These are phyloP conservation scores for Helianthus tuberosus DNA, from an alignment of 129 eudicot genomes.

Conservation along the genomic window DNA sequence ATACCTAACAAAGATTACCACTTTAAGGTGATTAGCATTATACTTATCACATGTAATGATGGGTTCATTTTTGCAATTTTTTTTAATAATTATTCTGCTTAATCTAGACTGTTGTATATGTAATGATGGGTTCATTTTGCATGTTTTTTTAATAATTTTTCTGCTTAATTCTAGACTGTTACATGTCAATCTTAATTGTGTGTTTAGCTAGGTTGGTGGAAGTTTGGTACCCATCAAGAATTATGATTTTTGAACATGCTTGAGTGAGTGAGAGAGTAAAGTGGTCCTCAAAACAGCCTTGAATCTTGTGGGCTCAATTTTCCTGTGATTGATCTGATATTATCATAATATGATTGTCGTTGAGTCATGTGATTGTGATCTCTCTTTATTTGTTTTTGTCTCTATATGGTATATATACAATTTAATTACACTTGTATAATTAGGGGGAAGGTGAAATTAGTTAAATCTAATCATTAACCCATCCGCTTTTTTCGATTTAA, in stretches of 20 bases:
- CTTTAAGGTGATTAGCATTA: constrained; percentile 31
- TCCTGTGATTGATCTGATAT: constrained; percentile 53
- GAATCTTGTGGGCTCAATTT: constrained; percentile 53
- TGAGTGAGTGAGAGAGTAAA: constrained; percentile 22
- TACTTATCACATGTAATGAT: constrained; percentile 17
- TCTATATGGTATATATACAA: constrained; percentile 17
- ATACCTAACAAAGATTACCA: constrained; percentile 31
- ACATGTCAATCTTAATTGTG: constrained; percentile 14
- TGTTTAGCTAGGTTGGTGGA: constrained; percentile 43
- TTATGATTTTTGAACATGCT: constrained; percentile 14
- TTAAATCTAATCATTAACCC: constrained; percentile 25
- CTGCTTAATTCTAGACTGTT: constrained; percentile 26
- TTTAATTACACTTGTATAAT: constrained; percentile 3
- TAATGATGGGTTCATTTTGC: no score
- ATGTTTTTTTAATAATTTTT: no score
- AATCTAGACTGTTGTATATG: no score
- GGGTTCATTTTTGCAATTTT: constrained; percentile 17
- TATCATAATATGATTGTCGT: constrained; percentile 52
- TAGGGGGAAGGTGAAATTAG: background rate
- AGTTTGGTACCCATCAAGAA: constrained; percentile 44
- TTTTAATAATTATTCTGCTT: background rate
- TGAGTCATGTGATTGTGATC: constrained; percentile 63
- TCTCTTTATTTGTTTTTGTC: constrained; percentile 30
- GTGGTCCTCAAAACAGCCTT: constrained; percentile 47
- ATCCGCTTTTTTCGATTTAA: constrained; percentile 9